Base-by-base conservation (phyloP, 345 rosid species). In the Citrus trifoliata region DNA sequence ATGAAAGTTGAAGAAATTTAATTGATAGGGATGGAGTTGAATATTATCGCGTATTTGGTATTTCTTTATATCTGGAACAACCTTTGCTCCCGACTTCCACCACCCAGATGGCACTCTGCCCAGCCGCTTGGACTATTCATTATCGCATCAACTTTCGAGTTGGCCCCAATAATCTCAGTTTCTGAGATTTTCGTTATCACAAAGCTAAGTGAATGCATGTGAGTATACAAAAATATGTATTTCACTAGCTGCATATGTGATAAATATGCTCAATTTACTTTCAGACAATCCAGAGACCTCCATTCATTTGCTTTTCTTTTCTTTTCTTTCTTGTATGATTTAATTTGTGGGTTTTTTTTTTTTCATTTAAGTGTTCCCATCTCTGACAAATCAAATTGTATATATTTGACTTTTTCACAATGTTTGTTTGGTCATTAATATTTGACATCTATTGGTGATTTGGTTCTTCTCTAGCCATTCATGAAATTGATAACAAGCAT, bases 51-150 rank as follows among this genome's bases (percentile, higher is more conserved):
- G 21, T 7, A 6, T 13, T 53, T 53, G 22, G 24, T 58, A 14
- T 18, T 13, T 27, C 24, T 63, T 40, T 18, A 63, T 61, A 42
- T 28, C 28, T n/a, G 7, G 42, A 51, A 33, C 48, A 12, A 46
- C 42, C 51, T 2, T 8, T 76, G 72, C 24, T 33, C n/a, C 53
- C 13, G 33, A 30, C 14, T 33, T 53, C 53, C 24, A 13, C 64
- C 65, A 66, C 16, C 72, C 79, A 76, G 79, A 66, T 76, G 79
- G 73, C 79, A 35, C 18, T 53, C 24, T 66, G 10, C 16, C 46
- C 22, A 48, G 27, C 14, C 33, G 5, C 5, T 53, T 24, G 18
- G 35, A 66, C 25, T n/a, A 32, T 66, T 66, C 73, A 24, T 18
- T 10, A 35, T 76, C 79, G 55, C 73, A 76, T 53, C 73, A 55